These are phyloP conservation scores for Neurospora intermedia DNA, from an alignment of 495 filamentous ascomycete species.

Conservation along the genomic window DNA sequence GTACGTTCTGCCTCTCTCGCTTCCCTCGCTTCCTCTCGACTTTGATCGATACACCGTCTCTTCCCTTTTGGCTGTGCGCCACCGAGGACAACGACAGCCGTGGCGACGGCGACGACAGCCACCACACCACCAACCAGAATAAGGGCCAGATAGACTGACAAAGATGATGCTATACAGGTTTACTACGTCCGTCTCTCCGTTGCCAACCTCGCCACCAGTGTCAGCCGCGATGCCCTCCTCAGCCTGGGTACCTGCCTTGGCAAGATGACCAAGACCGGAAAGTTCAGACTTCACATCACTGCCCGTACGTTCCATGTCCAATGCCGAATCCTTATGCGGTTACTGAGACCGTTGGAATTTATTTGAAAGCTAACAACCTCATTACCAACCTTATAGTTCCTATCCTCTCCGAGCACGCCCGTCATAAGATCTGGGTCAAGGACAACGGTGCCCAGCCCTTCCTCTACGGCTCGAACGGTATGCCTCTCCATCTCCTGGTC, in stretches of 20 bases:
- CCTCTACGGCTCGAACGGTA: conserved; percentile 52
- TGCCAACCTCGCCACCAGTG: conserved; percentile 79
- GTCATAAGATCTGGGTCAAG: conserved; percentile 94
- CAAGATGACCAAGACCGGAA: conserved; percentile 88
- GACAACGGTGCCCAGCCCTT: conserved; percentile 92
- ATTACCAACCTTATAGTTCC: conserved; percentile 34
- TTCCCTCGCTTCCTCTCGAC: not conserved
- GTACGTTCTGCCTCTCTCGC: conserved; percentile 9
- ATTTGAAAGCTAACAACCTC: not conserved
- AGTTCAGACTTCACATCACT: conserved; percentile 77
- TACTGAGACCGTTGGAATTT: not conserved
- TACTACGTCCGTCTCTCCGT: conserved; percentile 82
- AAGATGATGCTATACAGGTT: conserved; percentile 39
- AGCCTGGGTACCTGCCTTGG: conserved; percentile 75
- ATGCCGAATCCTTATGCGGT: not conserved
- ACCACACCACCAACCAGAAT: not conserved
- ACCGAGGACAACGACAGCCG: not conserved
- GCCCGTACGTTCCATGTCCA: conserved; percentile 27
- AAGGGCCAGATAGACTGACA: not conserved
- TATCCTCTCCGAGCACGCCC: conserved; percentile 75
- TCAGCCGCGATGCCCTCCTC: conserved; percentile 68
- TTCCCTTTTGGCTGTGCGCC: conserved; percentile 3
- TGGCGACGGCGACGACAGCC: not conserved
- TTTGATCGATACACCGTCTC: not conserved
- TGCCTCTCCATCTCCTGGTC: not conserved